Base-by-base conservation (phyloP, 2,329 filamentous ascomycete species). In the Elsinoe ampelina region DNA sequence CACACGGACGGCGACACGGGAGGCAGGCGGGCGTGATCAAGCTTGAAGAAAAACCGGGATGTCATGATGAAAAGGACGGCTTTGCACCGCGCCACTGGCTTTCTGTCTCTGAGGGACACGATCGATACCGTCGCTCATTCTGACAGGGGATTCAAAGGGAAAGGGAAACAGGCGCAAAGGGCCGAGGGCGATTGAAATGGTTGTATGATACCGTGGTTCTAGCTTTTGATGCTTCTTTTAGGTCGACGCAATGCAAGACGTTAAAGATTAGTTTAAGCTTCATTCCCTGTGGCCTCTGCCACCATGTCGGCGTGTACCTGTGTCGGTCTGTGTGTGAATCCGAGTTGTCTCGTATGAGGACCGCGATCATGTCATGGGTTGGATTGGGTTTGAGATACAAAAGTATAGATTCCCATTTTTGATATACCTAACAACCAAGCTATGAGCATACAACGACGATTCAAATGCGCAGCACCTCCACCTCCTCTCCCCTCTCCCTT, bases 341-440 rank as follows among this genome's bases (percentile, higher is more conserved):
- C n/a, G n/a, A n/a, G n/a, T n/a, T n/a, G n/a, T 22, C 22, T 22
- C 5, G 22, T 5, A 22, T 2, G 2, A 22, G 22, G 5, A 22
- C 5, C 2, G 22, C 5, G 22, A 22, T 5, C 22, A 22, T 22
- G 22, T 22, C 5, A 5, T 22, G 22, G 5, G 22, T 22, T 22
- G 22, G 22, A 2, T 22, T 3, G 22, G 5, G 3, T 3, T 3
- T 22, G 22, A 22, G 26, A 39, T 19, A 39, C 36, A 19, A 39
- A n/a, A n/a, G 36, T n/a, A n/a, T 34, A 15, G 19, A 35, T 26
- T 34, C 26, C 45, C 45, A 34, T 15, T 52, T 52, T 50, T 52
- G 32, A 26, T 38, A 52, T 36, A 52, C 48, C 48, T 52, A 39
- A 39, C 48, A 52, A 52, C 32, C 48, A 52, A 52, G 48, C 48